Evolutionary conservation across 345 rosid genomes (phyloP).

Genomic region (Geranium rotundifolium): DNA sequence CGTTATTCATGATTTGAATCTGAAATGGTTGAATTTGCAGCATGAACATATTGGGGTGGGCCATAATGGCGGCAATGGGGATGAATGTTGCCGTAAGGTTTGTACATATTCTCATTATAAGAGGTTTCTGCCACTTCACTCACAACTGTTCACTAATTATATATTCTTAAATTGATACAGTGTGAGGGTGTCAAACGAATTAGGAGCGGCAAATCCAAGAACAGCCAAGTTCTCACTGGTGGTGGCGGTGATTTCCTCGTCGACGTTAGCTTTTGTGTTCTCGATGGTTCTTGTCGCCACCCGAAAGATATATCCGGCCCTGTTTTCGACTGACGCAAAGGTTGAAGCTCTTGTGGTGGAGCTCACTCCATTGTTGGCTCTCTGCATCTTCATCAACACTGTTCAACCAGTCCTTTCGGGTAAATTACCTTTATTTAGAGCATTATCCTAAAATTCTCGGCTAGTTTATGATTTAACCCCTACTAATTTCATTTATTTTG

Average conservation of each 20-base stretch:
- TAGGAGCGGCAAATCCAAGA: slow-evolving; percentile 55
- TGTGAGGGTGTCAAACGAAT: slow-evolving; percentile 71
- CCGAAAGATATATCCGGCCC: slow-evolving; percentile 36
- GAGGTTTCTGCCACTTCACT: no score
- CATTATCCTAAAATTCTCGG: no score
- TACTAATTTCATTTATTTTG: no score
- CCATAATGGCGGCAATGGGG: slow-evolving; percentile 56
- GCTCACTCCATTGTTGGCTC: slow-evolving; percentile 63
- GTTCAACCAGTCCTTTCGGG: slow-evolving; percentile 92
- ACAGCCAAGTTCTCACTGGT: slow-evolving; percentile 31
- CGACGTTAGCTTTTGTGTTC: slow-evolving; percentile 20
- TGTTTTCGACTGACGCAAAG: slow-evolving; percentile 41
- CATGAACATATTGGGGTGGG: slow-evolving; percentile 62
- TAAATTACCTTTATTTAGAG: slow-evolving; percentile 20
- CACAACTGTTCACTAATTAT: no score
- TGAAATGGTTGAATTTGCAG: slow-evolving; percentile 16
- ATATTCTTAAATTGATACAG: no score
- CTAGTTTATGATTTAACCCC: no score
- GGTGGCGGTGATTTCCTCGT: slow-evolving; percentile 34
- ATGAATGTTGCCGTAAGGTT: slow-evolving; percentile 75
- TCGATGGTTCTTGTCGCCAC: slow-evolving; percentile 28
- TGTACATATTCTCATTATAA: no score
- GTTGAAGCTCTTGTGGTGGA: slow-evolving; percentile 44
- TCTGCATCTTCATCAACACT: slow-evolving; percentile 56
- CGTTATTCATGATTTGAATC: no score